phyloP scores from a whole-genome alignment of 768 basidiomycete genomes.

The Lentinula lateritia region DNA sequence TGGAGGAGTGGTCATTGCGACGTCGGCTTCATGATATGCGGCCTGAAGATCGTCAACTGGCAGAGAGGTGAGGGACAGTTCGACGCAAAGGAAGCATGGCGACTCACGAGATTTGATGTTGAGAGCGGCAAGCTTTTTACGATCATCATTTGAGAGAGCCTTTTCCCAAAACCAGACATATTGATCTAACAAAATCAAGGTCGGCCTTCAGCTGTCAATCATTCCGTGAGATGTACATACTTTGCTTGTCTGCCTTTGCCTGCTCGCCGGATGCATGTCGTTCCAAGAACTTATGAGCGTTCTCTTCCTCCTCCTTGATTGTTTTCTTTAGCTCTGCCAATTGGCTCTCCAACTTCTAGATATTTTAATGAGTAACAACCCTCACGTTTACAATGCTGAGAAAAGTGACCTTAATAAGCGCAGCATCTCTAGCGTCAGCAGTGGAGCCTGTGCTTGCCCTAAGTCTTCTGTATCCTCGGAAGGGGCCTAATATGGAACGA shows the following conservation, averaged over 20 bases:
- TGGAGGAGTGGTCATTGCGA: constrained; percentile 7
- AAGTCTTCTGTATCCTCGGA: constrained; percentile 4
- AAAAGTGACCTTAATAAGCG: background rate
- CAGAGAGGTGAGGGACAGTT: background rate
- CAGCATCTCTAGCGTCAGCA: constrained; percentile 4
- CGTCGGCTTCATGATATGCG: constrained; percentile 4
- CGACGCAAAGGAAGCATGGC: background rate
- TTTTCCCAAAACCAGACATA: constrained; percentile 8
- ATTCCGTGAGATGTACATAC: background rate
- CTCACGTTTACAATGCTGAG: too few relatives aligned
- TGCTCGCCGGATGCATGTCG: background rate
- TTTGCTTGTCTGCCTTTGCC: constrained; percentile 1
- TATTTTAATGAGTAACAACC: background rate
- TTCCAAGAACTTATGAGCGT: background rate
- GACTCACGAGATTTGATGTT: constrained; percentile 2
- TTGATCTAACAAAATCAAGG: background rate
- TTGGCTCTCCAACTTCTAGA: constrained; percentile 1
- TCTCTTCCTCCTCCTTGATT: background rate
- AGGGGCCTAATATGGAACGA: background rate
- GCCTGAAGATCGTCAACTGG: constrained; percentile 7
- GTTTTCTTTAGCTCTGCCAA: constrained; percentile 3
- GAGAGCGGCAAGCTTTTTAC: background rate
- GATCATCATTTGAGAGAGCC: background rate
- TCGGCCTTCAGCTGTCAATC: too few relatives aligned
- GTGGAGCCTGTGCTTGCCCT: background rate